A percentile compares a stretch with the other conserved stretches of the same genome.
These are phyloP conservation scores for Cryptosporidium xiaoi DNA, from an alignment of 169 alveolate genomes.

Conservation along the genomic window DNA sequence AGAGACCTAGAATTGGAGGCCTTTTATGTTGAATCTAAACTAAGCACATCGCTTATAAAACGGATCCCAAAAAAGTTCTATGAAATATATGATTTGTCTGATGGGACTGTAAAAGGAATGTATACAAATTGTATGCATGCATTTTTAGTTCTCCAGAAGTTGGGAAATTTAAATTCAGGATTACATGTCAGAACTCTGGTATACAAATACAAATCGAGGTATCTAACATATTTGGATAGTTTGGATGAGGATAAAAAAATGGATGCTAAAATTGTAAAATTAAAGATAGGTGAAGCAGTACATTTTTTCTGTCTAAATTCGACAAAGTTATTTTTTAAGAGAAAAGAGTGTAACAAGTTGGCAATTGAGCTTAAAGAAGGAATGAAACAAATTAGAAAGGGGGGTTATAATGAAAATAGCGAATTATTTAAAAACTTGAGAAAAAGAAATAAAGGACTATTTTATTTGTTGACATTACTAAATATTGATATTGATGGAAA, in stretches of 20 bases:
- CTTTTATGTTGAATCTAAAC: conserved; percentile 17
- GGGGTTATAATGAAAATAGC: not conserved
- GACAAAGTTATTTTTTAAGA: not conserved
- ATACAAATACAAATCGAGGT: not conserved
- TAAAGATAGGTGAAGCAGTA: conserved; percentile 17
- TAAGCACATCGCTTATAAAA: conserved; percentile 16
- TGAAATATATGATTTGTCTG: conserved; percentile 9
- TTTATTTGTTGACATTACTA: conserved; percentile 10
- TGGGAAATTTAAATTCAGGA: not conserved
- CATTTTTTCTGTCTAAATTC: conserved; percentile 33
- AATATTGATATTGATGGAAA: conserved; percentile 1
- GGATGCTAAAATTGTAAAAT: not conserved
- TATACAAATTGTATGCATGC: conserved; percentile 33
- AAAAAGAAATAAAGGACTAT: not conserved
- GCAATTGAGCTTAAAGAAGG: not conserved
- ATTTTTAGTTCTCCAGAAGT: not conserved
- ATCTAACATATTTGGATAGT: conserved; percentile 9
- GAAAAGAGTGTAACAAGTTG: not conserved
- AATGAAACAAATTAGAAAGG: not conserved
- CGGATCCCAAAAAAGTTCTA: conserved; percentile 25
- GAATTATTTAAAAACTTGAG: not conserved
- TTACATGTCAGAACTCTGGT: conserved; percentile 44
- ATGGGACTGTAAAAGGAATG: conserved; percentile 54
- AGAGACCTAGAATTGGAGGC: conserved; percentile 30
- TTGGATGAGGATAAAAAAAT: not conserved